These are phyloP conservation scores for Calonectria pauciramosa DNA, from an alignment of 2,329 filamentous ascomycete genomes.

Conservation along the genomic window DNA sequence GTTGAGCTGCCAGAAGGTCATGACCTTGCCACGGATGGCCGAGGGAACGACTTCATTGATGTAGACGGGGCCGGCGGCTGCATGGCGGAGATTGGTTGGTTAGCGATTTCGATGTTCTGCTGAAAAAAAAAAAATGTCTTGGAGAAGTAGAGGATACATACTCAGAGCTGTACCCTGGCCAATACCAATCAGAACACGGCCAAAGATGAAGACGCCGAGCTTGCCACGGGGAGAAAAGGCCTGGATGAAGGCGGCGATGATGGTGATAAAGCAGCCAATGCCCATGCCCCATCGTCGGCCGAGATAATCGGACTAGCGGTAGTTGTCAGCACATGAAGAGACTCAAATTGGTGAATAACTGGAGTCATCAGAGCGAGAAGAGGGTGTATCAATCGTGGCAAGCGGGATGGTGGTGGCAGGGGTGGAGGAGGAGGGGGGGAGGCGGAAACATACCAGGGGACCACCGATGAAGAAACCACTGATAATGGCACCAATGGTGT, in stretches of 20 bases:
- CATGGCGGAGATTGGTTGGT: constrained; percentile 7
- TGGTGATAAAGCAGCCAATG: constrained; percentile 73
- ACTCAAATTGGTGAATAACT: neutral
- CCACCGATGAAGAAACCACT: constrained; percentile 79
- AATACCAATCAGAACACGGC: constrained; percentile 77
- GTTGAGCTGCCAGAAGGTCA: constrained; percentile 78
- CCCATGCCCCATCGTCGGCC: constrained; percentile 77
- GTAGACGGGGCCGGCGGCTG: constrained; percentile 77
- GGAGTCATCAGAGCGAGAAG: neutral
- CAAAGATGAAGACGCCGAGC: constrained; percentile 76
- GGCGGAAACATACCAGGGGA: constrained; percentile 59
- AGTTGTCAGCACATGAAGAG: constrained; percentile 23
- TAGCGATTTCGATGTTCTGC: neutral
- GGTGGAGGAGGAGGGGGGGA: neutral
- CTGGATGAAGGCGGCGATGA: constrained; percentile 78
- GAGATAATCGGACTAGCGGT: constrained; percentile 64
- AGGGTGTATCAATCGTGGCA: constrained; percentile 12
- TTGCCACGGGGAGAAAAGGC: constrained; percentile 72
- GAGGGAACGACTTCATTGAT: constrained; percentile 77
- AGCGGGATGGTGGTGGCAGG: neutral
- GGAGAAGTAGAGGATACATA: constrained; percentile 6
- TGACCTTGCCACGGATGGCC: constrained; percentile 74
- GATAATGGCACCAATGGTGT: constrained; percentile 79
- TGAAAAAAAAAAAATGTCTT: too few relatives aligned
- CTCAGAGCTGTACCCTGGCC: constrained; percentile 77